A percentile compares a stretch with the other conserved stretches of the same genome.
Evolutionary conservation across 805 yeast species (phyloP).

Genomic region (Cyberlindnera nakhonratchasimensis): DNA sequence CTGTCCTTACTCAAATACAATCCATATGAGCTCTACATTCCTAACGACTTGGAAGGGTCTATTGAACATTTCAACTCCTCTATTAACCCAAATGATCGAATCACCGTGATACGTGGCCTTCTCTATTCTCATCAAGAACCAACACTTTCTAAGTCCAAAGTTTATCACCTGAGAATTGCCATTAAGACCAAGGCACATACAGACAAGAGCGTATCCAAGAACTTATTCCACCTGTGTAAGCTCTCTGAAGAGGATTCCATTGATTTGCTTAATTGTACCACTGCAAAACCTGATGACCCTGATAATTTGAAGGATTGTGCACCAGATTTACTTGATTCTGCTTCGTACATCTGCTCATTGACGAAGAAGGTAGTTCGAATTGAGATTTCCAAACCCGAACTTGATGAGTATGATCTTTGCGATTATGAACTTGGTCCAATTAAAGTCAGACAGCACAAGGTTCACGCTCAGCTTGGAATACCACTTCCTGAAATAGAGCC

Average conservation of each 20-base stretch:
- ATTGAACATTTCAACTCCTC: conserved; percentile 19
- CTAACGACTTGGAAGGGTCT: conserved; percentile 28
- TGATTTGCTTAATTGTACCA: conserved; percentile 27
- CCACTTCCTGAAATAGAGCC: conserved; percentile 35
- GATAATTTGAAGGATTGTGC: conserved; percentile 18
- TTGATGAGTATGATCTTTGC: conserved; percentile 43
- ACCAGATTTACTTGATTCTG: conserved; percentile 42
- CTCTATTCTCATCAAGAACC: conserved; percentile 28
- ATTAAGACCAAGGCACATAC: conserved; percentile 30
- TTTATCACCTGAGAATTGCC: conserved; percentile 35
- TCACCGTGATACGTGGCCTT: conserved; percentile 29
- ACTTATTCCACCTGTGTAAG: conserved; percentile 31
- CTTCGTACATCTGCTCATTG: conserved; percentile 42
- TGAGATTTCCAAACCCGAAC: conserved; percentile 49
- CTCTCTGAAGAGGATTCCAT: conserved; percentile 28
- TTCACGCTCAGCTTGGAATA: conserved; percentile 13
- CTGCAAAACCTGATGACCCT: conserved; percentile 17
- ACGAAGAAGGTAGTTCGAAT: conserved; percentile 49
- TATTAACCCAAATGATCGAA: conserved; percentile 20
- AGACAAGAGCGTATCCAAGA: conserved; percentile 24
- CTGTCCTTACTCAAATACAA: conserved; percentile 22
- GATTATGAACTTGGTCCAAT: conserved; percentile 50
- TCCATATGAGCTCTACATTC: conserved; percentile 24
- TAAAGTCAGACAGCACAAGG: conserved; percentile 44
- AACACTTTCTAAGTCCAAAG: conserved; percentile 19